Percentiles rank a stretch among this genome's conserved stretches.
Conservation (phyloP, 2,329 filamentous ascomycete species). For the Aspergillus vadensis region DNA sequence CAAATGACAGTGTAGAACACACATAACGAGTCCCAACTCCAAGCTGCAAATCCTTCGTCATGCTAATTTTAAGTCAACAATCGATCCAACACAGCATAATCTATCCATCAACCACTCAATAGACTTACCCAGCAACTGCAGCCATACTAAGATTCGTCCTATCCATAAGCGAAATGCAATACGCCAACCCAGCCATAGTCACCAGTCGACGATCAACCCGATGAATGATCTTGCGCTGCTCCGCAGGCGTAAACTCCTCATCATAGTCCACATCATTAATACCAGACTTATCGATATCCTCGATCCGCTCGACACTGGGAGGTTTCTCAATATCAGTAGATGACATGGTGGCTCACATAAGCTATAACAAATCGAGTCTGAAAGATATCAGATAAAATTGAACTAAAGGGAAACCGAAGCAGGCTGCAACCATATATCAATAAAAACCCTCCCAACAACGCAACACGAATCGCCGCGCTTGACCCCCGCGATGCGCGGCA, state of each 20-base stretch:
- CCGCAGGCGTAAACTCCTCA: slow-evolving; percentile 55
- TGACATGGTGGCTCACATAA: neutral
- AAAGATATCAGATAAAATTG: neutral
- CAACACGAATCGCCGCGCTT: neutral
- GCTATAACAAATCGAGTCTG: neutral
- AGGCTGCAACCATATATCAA: neutral
- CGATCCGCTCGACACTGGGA: slow-evolving; percentile 18
- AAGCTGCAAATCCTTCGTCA: slow-evolving; percentile 34
- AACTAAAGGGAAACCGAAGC: neutral
- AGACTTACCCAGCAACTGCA: slow-evolving; percentile 66
- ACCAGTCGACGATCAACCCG: slow-evolving; percentile 69
- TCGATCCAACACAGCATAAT: slow-evolving; percentile 66
- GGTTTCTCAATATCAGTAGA: slow-evolving; percentile 11
- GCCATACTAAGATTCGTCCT: slow-evolving; percentile 71
- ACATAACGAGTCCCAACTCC: slow-evolving; percentile 32
- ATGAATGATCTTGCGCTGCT: slow-evolving; percentile 69
- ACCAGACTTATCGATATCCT: slow-evolving; percentile 19
- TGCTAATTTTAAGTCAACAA: slow-evolving; percentile 69
- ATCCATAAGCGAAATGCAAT: slow-evolving; percentile 77
- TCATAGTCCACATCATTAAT: slow-evolving; percentile 23
- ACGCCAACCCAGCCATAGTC: slow-evolving; percentile 64
- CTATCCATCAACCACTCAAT: too few species aligned
- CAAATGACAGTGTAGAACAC: neutral
- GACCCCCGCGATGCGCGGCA: neutral
- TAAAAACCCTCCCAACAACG: neutral